Conservation (phyloP, 352 stramenopile genomes). For the Pythium oligandrum region DNA sequence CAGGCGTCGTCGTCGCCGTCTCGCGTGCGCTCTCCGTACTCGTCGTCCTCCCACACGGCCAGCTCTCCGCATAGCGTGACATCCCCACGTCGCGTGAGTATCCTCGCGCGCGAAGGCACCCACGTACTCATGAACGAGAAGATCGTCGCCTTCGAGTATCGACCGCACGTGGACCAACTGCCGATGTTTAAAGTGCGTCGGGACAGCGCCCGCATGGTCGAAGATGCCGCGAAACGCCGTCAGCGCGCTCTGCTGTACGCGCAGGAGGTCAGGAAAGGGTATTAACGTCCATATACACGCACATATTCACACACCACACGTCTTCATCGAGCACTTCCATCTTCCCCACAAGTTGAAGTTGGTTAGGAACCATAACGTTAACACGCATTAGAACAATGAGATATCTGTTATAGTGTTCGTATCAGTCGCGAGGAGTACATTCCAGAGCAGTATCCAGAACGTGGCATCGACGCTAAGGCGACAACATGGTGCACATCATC, state of each 20-base stretch:
- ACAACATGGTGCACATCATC: slow-evolving; percentile 83
- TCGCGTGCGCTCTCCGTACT: background rate
- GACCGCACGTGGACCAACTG: slow-evolving; percentile 19
- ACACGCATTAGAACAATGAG: no score
- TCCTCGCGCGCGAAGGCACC: slow-evolving; percentile 38
- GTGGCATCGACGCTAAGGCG: no score
- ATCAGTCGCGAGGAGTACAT: no score
- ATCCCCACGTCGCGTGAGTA: slow-evolving; percentile 15
- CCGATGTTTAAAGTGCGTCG: slow-evolving; percentile 37
- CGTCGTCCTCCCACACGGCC: background rate
- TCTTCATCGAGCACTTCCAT: no score
- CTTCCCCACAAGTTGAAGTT: no score
- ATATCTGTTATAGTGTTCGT: no score
- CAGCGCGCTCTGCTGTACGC: slow-evolving; percentile 16
- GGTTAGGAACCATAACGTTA: no score
- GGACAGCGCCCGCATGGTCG: slow-evolving; percentile 21
- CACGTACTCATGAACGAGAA: slow-evolving; percentile 57
- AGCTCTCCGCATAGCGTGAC: slow-evolving; percentile 4
- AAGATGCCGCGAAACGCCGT: slow-evolving; percentile 33
- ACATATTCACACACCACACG: no score
- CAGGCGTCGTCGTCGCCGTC: slow-evolving; percentile 1
- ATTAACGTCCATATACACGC: no score
- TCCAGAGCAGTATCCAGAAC: no score
- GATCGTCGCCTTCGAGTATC: slow-evolving; percentile 34
- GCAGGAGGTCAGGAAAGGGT: slow-evolving; percentile 1